These are phyloP conservation scores for Nicotiana knightiana DNA, from an alignment of 257 asterid species.

Conservation along the genomic window DNA sequence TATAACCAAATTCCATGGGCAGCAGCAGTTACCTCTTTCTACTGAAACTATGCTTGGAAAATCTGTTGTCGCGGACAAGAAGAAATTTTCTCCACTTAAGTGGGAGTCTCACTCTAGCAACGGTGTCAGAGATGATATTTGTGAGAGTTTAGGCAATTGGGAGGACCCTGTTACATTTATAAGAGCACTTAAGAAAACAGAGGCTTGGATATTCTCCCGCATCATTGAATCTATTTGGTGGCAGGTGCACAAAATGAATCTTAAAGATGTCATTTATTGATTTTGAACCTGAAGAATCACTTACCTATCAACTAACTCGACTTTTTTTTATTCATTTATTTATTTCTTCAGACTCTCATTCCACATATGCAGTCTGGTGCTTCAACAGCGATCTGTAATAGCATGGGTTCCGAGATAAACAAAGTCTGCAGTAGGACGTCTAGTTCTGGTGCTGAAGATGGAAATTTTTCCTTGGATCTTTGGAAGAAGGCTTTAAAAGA, in stretches of 20 bases:
- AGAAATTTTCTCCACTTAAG: slow-evolving; percentile 40
- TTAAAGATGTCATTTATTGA: background rate
- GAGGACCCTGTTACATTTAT: slow-evolving; percentile 65
- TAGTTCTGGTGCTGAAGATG: slow-evolving; percentile 49
- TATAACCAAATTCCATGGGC: slow-evolving; percentile 42
- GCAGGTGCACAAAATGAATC: slow-evolving; percentile 55
- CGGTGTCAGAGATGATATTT: slow-evolving; percentile 20
- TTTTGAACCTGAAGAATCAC: background rate
- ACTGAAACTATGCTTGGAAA: slow-evolving; percentile 27
- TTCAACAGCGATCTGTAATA: slow-evolving; percentile 33
- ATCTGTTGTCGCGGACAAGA: slow-evolving; percentile 16
- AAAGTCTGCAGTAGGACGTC: slow-evolving; percentile 22
- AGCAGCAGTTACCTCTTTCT: slow-evolving; percentile 28
- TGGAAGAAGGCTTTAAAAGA: slow-evolving; percentile 96
- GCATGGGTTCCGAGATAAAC: slow-evolving; percentile 6
- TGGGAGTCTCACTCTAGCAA: slow-evolving; percentile 46
- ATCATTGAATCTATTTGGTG: slow-evolving; percentile 92
- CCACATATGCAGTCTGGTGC: slow-evolving; percentile 81
- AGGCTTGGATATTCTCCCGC: slow-evolving; percentile 86
- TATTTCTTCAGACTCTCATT: slow-evolving; percentile 57
- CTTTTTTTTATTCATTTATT: background rate
- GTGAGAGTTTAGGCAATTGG: slow-evolving; percentile 32
- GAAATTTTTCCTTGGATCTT: slow-evolving; percentile 56
- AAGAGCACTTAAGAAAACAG: slow-evolving; percentile 65
- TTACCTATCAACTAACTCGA: background rate